Base-by-base conservation (phyloP, 2,329 filamentous ascomycete species). In the Aspergillus oerlinghausenensis region DNA sequence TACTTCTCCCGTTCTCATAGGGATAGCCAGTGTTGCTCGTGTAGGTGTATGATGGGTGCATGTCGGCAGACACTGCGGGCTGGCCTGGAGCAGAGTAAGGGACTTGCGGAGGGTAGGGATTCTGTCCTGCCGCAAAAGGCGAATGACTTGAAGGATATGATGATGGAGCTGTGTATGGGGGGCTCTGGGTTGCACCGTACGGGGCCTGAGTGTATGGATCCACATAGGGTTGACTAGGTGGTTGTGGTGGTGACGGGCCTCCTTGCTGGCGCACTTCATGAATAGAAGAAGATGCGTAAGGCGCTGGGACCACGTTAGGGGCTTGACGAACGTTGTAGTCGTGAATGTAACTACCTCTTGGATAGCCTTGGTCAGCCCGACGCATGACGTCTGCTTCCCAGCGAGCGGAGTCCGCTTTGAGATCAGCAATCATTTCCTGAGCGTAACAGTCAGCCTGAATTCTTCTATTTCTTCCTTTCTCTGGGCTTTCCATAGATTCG, bases 391-490 rank as follows among this genome's bases (percentile, higher is more conserved):
- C 75, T 52, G 73, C 72, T 61, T 79, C 77, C 79, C 79, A 82
- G 64, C 79, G 75, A 61, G 75, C 72, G 50, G 80, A 82, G 65
- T 82, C 80, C 59, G 76, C 75, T 64, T 81, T 81, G 47, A 82
- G 70, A 73, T 82, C 80, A 65, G 77, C 73, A 67, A 82, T 81
- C 79, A 82, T 82, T 70, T 79, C 79, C 80, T 82, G 59, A 52
- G 8, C 51, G 29, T 14, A 55, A 53, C 52, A 48, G 62, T 71
- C 56, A 72, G 68, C 59, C 58, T 53, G 47, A 32, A 50, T 32
- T 63, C 53, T 52, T 52, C 47, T 56, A 14, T 56, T 19, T 47
- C 19, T 47, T 47, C 2, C 21, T 25, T 47, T 23, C n/a, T 8
- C 21, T 21, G n/a, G 21, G 10, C 10, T 47, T 14, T 26, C 21